A percentile compares a stretch with the other conserved stretches of the same genome.
Conservation (phyloP, 2,329 filamentous ascomycete genomes). For the Aspergillus pseudoterreus region DNA sequence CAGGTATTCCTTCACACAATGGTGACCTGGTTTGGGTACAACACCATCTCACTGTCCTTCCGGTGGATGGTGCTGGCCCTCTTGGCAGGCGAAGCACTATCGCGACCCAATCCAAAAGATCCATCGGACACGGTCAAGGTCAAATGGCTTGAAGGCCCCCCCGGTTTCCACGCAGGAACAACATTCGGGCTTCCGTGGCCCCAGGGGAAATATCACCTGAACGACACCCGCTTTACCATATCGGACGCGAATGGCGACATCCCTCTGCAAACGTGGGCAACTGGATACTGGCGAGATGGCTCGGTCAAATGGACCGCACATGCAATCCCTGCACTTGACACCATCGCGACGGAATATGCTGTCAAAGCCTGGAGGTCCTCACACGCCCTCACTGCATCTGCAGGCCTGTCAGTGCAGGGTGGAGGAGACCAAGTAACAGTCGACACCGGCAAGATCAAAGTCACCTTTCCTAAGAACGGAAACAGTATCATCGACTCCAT, state of each 20-base stretch:
- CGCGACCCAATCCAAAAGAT: neutral
- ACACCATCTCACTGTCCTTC: too few relatives aligned
- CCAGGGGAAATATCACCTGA: conserved; percentile 35
- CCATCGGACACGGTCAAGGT: conserved; percentile 5
- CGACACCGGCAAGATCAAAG: conserved; percentile 45
- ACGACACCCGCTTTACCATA: conserved; percentile 37
- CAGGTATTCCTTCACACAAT: too few relatives aligned
- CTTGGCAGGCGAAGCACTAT: neutral
- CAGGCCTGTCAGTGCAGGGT: conserved; percentile 4
- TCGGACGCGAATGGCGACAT: conserved; percentile 18
- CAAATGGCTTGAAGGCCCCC: conserved; percentile 41
- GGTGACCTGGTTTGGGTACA: too few relatives aligned
- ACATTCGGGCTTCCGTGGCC: conserved; percentile 47
- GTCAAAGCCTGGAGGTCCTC: conserved; percentile 26
- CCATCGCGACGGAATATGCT: conserved; percentile 42
- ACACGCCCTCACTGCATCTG: neutral
- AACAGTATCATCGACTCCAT: conserved; percentile 40
- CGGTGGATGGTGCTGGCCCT: too few relatives aligned
- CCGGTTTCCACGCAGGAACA: conserved; percentile 32
- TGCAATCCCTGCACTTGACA: conserved; percentile 46
- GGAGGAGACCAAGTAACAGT: conserved; percentile 31
- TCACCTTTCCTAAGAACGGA: conserved; percentile 44
- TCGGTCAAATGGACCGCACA: conserved; percentile 62
- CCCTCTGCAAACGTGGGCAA: conserved; percentile 54
- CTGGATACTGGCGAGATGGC: conserved; percentile 58